Evolutionary conservation across 2,329 filamentous ascomycete genomes (phyloP).

Genomic region (Fusarium austroafricanum): DNA sequence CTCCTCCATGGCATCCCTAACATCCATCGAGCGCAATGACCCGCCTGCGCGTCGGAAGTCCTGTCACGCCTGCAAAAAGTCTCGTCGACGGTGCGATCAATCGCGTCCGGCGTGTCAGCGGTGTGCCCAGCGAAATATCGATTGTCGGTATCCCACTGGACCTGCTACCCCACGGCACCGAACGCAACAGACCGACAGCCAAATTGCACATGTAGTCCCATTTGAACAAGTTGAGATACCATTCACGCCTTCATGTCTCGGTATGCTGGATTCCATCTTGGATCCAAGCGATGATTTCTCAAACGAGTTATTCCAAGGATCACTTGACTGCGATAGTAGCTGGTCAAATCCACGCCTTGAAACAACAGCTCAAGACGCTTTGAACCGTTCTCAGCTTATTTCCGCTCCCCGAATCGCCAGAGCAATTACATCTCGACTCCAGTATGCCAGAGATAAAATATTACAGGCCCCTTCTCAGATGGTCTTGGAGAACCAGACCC

Average conservation of each 20-base stretch:
- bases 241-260: not conserved
- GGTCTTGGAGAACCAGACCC: not conserved
- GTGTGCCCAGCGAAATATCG: not conserved
- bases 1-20: not conserved
- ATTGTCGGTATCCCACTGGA: conserved; percentile 1
- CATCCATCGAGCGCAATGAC: not conserved
- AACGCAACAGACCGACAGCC: too few relatives aligned
- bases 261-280: not conserved
- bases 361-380: not conserved
- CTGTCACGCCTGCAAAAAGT: not conserved
- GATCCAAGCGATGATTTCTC: not conserved
- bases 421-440: not conserved
- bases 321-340: not conserved
- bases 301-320: not conserved
- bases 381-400: not conserved
- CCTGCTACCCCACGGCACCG: too few relatives aligned
- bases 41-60: conserved; percentile 7
- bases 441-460: not conserved
- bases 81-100: conserved; percentile 1
- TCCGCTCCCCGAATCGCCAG: not conserved
- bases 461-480: not conserved
- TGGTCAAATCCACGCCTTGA: rapidly evolving
- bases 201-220: rapidly evolving
- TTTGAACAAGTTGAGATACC: rapidly evolving
- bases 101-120: conserved; percentile 6